Conservation (phyloP, 345 rosid genomes). For the Eucalyptus virginea region DNA sequence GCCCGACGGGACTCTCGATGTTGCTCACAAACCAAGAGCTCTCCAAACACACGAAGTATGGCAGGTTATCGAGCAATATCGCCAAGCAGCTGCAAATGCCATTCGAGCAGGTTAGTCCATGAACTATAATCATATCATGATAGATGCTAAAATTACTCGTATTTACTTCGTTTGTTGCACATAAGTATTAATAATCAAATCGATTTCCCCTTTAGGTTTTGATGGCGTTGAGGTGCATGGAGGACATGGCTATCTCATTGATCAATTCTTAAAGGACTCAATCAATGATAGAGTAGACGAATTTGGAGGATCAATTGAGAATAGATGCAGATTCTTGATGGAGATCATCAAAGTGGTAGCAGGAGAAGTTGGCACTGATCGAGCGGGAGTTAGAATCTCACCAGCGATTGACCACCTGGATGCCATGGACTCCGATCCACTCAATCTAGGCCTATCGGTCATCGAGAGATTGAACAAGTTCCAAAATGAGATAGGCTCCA, state of each 20-base stretch:
- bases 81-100: constrained; percentile 4
- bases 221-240: constrained; percentile 1
- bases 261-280: neutral
- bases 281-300: neutral
- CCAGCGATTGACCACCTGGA: constrained; percentile 70
- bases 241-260: constrained; percentile 1
- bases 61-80: neutral
- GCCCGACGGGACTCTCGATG: constrained; percentile 3
- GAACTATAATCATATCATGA: neutral
- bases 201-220: neutral
- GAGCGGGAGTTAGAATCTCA: constrained; percentile 56
- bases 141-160: neutral
- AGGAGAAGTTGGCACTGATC: neutral
- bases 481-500: constrained; percentile 28
- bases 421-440: constrained; percentile 69
- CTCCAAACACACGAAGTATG: neutral
- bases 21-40: neutral
- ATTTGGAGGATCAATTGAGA: neutral
- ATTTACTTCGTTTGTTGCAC: neutral
- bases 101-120: constrained; percentile 8
- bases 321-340: neutral
- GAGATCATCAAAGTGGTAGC: neutral
- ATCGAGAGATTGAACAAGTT: constrained; percentile 50
- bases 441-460: constrained; percentile 49
- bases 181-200: neutral